Evolutionary conservation across 75 land plant species (phyloP).

Genomic region (Adiantum capillusveneris): DNA sequence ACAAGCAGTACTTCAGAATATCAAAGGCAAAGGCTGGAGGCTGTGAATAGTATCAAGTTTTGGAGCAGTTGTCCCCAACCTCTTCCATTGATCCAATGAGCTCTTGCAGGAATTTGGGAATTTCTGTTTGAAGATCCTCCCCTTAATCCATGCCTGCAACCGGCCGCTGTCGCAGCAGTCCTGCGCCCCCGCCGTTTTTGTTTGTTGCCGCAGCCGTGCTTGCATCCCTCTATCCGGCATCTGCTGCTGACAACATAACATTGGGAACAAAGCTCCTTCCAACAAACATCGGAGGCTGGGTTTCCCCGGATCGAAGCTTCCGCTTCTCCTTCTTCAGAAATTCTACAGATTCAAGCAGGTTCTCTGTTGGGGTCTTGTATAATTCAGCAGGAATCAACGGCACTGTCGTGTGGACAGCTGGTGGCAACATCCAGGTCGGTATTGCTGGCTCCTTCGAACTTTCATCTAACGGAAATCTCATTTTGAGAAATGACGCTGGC

Average conservation of each 20-base stretch:
- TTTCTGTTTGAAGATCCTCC: no score
- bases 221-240: no score
- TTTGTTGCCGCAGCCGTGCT: no score
- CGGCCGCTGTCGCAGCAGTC: no score
- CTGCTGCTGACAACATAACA: constrained; percentile 6
- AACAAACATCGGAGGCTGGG: constrained; percentile 26
- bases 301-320: constrained; percentile 42
- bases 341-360: constrained; percentile 5
- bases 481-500: constrained; percentile 13
- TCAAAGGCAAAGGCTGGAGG: no score
- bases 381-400: constrained; percentile 26
- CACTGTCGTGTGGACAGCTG: constrained; percentile 32
- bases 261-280: constrained; percentile 30
- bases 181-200: no score
- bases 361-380: constrained; percentile 37
- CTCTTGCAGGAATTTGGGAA: no score
- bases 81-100: no score
- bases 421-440: constrained; percentile 13
- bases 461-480: constrained; percentile 26
- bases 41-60: no score
- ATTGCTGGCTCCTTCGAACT: constrained; percentile 23
- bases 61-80: no score
- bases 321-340: constrained; percentile 43
- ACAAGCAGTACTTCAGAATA: no score
- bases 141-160: no score